Base-by-base conservation (phyloP, 805 yeast species). In the Candida oleophila region DNA sequence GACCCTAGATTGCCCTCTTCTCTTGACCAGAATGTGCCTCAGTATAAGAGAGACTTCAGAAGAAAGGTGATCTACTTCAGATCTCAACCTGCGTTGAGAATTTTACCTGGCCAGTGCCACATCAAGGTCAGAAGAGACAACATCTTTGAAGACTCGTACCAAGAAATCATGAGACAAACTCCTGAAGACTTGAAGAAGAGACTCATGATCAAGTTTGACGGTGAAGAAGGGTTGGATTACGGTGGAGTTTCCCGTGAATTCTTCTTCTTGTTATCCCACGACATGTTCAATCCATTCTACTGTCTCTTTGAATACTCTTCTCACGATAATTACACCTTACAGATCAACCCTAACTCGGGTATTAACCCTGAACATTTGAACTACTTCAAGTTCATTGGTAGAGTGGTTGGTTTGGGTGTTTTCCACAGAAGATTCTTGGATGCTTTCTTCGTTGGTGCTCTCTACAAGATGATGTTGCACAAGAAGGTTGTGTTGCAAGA, bases 231-330 rank as follows among this genome's bases (percentile, higher is more conserved):
- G 68, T 80, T 94, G 60, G 99, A 94, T 75, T 94, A 94, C 65
- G 99, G 99, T 78, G 99, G 99, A 65, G 98, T 94, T 52, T 89
- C 97, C 25, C 81, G 99, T 74, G 99, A 94, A 69, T 94, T 89
- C 68, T 94, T 94, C 85, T 94, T 91, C 73, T 77, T 91, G 64
- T 77, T 94, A 55, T 91, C 98, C 3, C 99, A 94, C 65, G 98
- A 94, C 69, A 94, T 94, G 97, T 94, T 94, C 69, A 91, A 94
- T 65, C 99, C 99, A 52, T 89, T 91, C 68, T 94, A 94, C 68
- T 92, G 99, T 72, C 74, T 94, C 60, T 94, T 94, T 66, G 97
- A 94, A 71, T 94, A 94, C 68, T 90, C 97, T 15, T 95, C 98
- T 33, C 96, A 91, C 70, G 99, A 94, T 72, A 94, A 94, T 68